phyloP scores from a whole-genome alignment of 2,329 filamentous ascomycete genomes.

The Acrodontium crateriforme region DNA sequence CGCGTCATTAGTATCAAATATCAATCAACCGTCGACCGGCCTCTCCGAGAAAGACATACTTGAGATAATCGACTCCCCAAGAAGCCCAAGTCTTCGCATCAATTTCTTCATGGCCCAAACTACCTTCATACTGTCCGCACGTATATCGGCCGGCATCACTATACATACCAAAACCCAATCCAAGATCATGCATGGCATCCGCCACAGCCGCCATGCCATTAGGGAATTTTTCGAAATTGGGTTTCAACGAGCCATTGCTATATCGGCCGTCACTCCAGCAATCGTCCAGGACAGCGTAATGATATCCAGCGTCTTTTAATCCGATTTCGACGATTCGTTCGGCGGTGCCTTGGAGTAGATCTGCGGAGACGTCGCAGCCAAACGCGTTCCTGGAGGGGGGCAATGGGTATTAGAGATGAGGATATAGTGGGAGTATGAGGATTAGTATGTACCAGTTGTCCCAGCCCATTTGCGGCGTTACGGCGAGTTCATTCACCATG shows the following conservation, averaged over 20 bases:
- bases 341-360: slow-evolving; percentile 33
- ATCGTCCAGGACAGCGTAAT: slow-evolving; percentile 40
- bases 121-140: slow-evolving; percentile 28
- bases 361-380: slow-evolving; percentile 33
- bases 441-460: too few species aligned
- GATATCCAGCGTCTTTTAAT: slow-evolving; percentile 35
- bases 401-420: too few species aligned
- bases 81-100: slow-evolving; percentile 39
- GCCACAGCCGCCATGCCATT: slow-evolving; percentile 35
- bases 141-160: slow-evolving; percentile 32
- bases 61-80: slow-evolving; percentile 40
- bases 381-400: slow-evolving; percentile 35
- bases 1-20: too few species aligned
- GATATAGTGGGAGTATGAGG: too few species aligned
- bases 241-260: slow-evolving; percentile 29
- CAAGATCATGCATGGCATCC: slow-evolving; percentile 32
- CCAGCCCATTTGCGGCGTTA: slow-evolving; percentile 27
- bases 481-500: slow-evolving; percentile 23
- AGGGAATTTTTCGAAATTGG: slow-evolving; percentile 29
- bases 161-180: slow-evolving; percentile 42
- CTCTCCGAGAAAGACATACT: too few species aligned
- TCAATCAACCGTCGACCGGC: too few species aligned
- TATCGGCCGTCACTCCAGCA: slow-evolving; percentile 37
- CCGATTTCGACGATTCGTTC: slow-evolving; percentile 32
- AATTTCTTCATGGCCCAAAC: slow-evolving; percentile 36